Conservation (phyloP, 164 flowering plant species). For the Santalum album region DNA sequence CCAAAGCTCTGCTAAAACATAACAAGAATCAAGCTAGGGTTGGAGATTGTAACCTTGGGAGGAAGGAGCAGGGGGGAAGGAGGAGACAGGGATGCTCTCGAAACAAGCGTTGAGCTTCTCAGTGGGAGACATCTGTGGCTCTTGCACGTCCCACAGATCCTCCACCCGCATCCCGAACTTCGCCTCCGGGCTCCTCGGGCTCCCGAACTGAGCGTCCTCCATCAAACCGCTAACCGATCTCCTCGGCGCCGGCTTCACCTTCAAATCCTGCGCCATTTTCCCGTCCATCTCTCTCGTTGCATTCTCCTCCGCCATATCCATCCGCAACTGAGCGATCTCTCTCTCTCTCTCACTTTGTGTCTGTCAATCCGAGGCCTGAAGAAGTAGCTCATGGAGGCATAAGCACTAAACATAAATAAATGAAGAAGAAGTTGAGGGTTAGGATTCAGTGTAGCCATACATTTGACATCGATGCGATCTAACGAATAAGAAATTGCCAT, state of each 20-base stretch:
- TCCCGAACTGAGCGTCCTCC: constrained; percentile 15
- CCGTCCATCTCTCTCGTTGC: constrained; percentile 9
- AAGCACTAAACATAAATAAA: no score
- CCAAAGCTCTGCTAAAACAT: neutral
- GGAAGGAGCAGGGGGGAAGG: constrained; percentile 66
- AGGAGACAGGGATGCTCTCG: constrained; percentile 77
- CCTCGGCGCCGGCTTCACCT: neutral
- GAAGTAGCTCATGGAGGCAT: no score
- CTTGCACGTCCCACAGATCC: constrained; percentile 80
- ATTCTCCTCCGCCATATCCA: constrained; percentile 1
- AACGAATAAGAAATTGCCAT: no score
- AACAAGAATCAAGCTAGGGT: no score
- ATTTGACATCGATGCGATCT: no score
- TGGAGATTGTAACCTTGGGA: constrained; percentile 33
- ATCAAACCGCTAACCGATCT: neutral
- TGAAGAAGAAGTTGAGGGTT: no score
- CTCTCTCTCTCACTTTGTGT: neutral
- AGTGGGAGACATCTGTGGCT: constrained; percentile 74
- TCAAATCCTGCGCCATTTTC: neutral
- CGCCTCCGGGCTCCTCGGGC: constrained; percentile 87
- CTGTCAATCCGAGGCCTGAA: neutral
- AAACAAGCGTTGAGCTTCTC: constrained; percentile 98
- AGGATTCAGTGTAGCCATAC: no score
- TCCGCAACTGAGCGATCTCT: neutral
- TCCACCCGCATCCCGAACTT: constrained; percentile 71